Evolutionary conservation across 2,329 filamentous ascomycete species (phyloP), one percentile per base, ranked within the genome.

Genomic region (Aspergillus pseudoviridinutans): DNA sequence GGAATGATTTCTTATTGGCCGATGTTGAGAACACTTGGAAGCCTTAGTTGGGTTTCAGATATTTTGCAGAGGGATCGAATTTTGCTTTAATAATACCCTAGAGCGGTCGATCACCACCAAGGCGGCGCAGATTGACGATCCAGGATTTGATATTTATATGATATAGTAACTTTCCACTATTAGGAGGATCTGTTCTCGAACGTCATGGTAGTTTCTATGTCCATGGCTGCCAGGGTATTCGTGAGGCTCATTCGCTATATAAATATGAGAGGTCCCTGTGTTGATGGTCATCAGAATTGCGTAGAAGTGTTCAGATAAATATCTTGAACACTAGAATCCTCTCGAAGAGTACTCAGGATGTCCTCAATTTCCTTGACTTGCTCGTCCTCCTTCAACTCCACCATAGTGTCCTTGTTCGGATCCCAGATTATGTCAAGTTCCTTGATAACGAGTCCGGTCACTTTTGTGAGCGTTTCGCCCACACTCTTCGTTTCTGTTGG

Each of bases 401-500:
- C 84, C 70, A 84, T 84, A 0, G 89, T 92, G 60, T 96, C 92
- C 66, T 88, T 85, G 59, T 93, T 94, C 0, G 91, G 84, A 58
- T 88, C 84, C 87, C 91, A 97, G 47, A 96, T 82, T 53, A 97
- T 93, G 56, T 95, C 90, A 20, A 86, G 86, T 64, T 85, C 87
- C 55, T 88, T 78, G 49, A 95, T 83, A 58, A 88, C 83, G 59
- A 95, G 74, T 1, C 80, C 83, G 22, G 90, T 81, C 41, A 82
- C 79, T 62, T 83, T 80, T 3, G 84, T 80, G n/a, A 96, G 70
- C 12, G 80, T 78, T 59, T 89, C 81, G 2, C 85, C 86, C 1
- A 88, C 84, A 20, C 83, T 78, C 56, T 83, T 87, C 0, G 87
- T 89, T 59, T 84, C 80, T 9, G 79, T 82, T 0, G 89, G 86